Evolutionary conservation across 2,329 filamentous ascomycete species (phyloP).

Genomic region (Clonostachys chloroleuca): DNA sequence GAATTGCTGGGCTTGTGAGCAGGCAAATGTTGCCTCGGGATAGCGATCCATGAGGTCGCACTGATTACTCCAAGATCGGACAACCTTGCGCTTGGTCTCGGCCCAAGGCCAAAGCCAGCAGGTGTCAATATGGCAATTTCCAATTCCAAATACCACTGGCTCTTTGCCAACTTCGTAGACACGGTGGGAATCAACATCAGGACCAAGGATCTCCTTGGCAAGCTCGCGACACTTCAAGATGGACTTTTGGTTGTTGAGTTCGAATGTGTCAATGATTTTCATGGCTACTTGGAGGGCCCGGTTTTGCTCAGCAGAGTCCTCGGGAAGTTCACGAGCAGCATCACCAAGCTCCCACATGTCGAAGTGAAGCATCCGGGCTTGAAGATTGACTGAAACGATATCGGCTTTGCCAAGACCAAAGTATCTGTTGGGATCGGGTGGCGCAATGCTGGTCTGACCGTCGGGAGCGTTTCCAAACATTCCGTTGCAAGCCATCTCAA

Average conservation of each 20-base stretch:
- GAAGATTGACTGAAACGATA: slow-evolving; percentile 84
- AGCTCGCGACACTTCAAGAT: slow-evolving; percentile 79
- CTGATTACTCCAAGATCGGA: slow-evolving; percentile 93
- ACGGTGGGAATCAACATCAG: slow-evolving; percentile 73
- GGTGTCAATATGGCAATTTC: slow-evolving; percentile 96
- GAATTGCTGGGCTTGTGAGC: slow-evolving; percentile 94
- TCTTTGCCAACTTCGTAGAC: slow-evolving; percentile 76
- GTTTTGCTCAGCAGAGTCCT: slow-evolving; percentile 85
- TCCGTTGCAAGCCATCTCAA: slow-evolving; percentile 97
- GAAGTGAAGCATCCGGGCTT: slow-evolving; percentile 77
- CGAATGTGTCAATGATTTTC: slow-evolving; percentile 85
- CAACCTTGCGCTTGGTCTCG: slow-evolving; percentile 95
- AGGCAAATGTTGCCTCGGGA: slow-evolving; percentile 87
- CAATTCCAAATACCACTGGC: slow-evolving; percentile 81
- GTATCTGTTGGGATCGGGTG: slow-evolving; percentile 79
- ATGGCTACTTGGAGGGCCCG: slow-evolving; percentile 80
- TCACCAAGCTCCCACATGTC: slow-evolving; percentile 97
- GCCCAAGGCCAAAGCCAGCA: slow-evolving; percentile 99
- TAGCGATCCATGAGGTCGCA: slow-evolving; percentile 94
- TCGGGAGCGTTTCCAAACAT: slow-evolving; percentile 94
- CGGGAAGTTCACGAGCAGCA: slow-evolving; percentile 85
- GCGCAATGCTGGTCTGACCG: slow-evolving; percentile 76
- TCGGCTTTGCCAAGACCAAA: slow-evolving; percentile 74
- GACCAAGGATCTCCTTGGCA: slow-evolving; percentile 76
- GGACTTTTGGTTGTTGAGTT: slow-evolving; percentile 72